Base-by-base conservation (phyloP, 805 yeast species). In the Wickerhamiella musiphila region DNA sequence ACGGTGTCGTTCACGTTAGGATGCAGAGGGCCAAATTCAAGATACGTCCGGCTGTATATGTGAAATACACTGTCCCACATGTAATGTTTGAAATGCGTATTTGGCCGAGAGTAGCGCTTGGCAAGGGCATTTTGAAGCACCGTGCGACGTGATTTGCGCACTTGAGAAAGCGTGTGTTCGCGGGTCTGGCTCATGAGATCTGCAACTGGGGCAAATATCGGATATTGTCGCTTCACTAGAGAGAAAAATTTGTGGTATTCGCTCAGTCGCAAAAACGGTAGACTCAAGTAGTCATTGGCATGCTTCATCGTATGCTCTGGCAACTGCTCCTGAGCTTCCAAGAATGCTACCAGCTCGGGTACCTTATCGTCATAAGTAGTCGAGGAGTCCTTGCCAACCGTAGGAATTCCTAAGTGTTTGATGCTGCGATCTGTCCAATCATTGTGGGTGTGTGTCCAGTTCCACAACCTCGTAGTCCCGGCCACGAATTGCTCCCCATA, bases 231-330 rank as follows among this genome's bases (percentile, higher is more conserved):
- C 4, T 22, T 4, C 18, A 36, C 17, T 9, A 4, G 2, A 12
- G 28, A 19, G 31, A 44, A 44, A 26, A 42, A 38, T 11, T 22
- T 29, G 7, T 26, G 21, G 19, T 38, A 42, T 12, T 35, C 36
- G 8, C 31, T 23, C 17, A 46, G 26, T 4, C 45, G 38, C 7
- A 23, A 25, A 14, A 45, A 29, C 9, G 52, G 52, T 20, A 41
- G 28, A 13, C 28, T 24, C 29, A 48, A 25, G 29, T 46, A 48
- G 10, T 35, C 40, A 7, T 37, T 19, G 8, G 40, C 35, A 14
- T 34, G 28, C 16, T 32, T 17, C 16, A 42, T 21, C 8, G 39
- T 25, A 26, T 48, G 49, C 9, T 5, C 6, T 15, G 30, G 30
- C 14, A 19, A 23, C 4, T 9, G 23, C 12, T 34, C 36, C 16